A percentile compares a stretch with the other conserved stretches of the same genome.
phyloP scores from a whole-genome alignment of 2,329 filamentous ascomycete genomes.

The Pseudogymnoascus sp. region DNA sequence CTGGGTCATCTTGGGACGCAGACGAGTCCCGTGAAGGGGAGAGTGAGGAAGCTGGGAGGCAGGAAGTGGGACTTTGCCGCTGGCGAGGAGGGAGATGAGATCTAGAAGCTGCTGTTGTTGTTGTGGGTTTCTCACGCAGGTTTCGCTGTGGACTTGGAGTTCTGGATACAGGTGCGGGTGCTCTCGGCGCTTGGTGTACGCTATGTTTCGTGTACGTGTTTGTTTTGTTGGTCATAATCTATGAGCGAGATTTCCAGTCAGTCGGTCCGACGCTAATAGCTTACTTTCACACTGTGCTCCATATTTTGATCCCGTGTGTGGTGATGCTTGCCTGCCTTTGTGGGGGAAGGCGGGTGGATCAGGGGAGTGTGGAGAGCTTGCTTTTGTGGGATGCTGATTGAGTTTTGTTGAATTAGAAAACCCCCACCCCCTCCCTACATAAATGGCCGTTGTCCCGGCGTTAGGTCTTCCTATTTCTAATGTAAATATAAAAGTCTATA shows the following conservation, averaged over 20 bases:
- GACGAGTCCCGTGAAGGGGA: not conserved
- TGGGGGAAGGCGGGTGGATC: not conserved
- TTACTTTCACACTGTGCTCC: not conserved
- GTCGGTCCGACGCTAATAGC: not conserved
- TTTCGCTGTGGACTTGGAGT: not conserved
- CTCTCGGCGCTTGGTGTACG: not conserved
- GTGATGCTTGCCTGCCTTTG: not conserved
- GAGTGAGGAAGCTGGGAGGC: not conserved
- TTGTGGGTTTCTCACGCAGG: not conserved
- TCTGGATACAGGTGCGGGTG: not conserved
- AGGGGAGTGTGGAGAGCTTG: not conserved
- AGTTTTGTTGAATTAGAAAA: not conserved
- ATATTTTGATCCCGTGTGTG: not conserved
- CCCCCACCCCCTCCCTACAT: not conserved
- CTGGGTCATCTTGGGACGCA: not conserved
- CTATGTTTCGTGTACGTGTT: not conserved
- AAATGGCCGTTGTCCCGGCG: not conserved
- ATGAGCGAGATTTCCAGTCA: not conserved
- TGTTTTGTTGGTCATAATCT: not conserved
- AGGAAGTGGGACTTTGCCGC: constrained; percentile 1
- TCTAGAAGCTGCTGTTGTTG: not conserved
- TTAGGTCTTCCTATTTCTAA: not conserved
- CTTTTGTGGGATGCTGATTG: not conserved
- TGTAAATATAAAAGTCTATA: not conserved
- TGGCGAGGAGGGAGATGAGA: not conserved